Conservation (phyloP, 1,284 basidiomycete genomes). For the Cryptococcus jaspeensis region DNA sequence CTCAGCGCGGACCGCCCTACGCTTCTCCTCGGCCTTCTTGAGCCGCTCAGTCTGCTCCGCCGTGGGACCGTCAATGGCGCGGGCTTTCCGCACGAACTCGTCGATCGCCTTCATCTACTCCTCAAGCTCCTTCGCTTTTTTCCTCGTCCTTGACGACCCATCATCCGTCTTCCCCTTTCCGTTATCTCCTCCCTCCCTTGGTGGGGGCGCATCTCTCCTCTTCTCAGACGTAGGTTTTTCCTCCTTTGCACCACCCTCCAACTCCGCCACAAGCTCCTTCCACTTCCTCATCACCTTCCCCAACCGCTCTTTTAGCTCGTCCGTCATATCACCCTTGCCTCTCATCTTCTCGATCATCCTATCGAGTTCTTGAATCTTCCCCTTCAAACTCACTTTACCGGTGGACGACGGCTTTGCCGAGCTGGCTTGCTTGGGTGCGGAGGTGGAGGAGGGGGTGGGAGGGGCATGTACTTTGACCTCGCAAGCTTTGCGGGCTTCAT, state of each 20-base stretch:
- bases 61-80: not conserved
- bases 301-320: constrained; percentile 7
- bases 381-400: not conserved
- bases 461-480: not conserved
- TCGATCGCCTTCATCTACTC: constrained; percentile 9
- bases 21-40: constrained; percentile 6
- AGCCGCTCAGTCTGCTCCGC: constrained; percentile 4
- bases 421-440: not conserved
- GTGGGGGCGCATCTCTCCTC: not conserved
- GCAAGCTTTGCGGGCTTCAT: not conserved
- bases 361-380: constrained; percentile 6
- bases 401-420: not conserved
- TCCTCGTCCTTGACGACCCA: not conserved
- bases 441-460: not conserved
- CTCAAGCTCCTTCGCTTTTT: not conserved
- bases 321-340: constrained; percentile 1
- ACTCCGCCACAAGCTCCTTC: not conserved
- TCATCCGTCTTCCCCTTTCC: too few species aligned
- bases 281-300: not conserved
- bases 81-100: not conserved
- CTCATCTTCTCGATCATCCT: constrained; percentile 5
- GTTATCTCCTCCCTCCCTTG: too few species aligned
- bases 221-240: not conserved
- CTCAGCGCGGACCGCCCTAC: constrained; percentile 3
- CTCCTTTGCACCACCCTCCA: not conserved